Evolutionary conservation across 768 basidiomycete species (phyloP).

Genomic region (Rhizopogon roseolus): DNA sequence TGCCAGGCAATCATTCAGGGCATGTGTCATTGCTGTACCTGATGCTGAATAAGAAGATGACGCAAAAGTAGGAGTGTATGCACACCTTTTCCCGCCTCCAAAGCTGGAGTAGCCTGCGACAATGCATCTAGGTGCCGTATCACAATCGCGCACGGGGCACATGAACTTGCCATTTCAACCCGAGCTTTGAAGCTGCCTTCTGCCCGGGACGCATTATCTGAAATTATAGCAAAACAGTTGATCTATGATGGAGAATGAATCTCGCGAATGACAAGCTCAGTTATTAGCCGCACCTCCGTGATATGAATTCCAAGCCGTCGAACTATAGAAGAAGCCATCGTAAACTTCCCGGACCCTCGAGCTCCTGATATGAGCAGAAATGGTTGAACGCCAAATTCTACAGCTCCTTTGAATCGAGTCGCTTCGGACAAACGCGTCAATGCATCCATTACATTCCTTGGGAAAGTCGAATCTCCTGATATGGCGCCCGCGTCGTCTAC

Average conservation of each 20-base stretch:
- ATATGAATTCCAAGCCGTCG: conserved; percentile 69
- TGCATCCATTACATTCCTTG: conserved; percentile 35
- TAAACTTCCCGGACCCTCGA: conserved; percentile 79
- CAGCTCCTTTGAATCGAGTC: conserved; percentile 48
- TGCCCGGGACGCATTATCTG: conserved; percentile 72
- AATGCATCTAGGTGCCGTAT: conserved; percentile 81
- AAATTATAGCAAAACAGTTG: conserved; percentile 79
- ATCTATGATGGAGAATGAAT: conserved; percentile 42
- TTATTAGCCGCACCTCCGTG: conserved; percentile 50
- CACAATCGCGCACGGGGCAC: conserved; percentile 82
- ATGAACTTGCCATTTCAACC: conserved; percentile 71
- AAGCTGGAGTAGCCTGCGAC: conserved; percentile 57
- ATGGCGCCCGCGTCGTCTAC: not conserved
- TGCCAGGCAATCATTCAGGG: conserved; percentile 59
- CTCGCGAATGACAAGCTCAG: not conserved
- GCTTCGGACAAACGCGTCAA: conserved; percentile 59
- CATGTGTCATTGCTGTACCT: conserved; percentile 57
- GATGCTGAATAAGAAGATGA: conserved; percentile 1
- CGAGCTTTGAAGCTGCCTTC: conserved; percentile 67
- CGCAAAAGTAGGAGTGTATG: not conserved
- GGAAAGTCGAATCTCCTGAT: not conserved
- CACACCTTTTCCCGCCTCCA: conserved; percentile 63
- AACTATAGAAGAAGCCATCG: conserved; percentile 51
- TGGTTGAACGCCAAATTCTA: conserved; percentile 59
- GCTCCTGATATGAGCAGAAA: conserved; percentile 77